Percentiles rank a stretch among this genome's conserved stretches.
Evolutionary conservation across 768 basidiomycete genomes (phyloP).

Genomic region (Hygrophorus pudorinus): DNA sequence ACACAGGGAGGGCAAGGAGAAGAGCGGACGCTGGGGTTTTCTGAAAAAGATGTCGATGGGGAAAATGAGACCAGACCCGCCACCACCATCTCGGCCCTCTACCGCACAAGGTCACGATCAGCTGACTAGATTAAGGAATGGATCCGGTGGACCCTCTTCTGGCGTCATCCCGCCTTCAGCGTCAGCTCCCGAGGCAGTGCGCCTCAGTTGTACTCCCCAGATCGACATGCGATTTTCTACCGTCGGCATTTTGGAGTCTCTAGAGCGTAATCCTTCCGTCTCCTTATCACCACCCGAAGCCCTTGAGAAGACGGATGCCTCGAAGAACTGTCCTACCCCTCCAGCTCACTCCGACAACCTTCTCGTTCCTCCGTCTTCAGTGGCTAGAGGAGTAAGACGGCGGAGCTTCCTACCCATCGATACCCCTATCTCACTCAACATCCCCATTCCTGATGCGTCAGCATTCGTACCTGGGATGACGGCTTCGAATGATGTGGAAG

Average conservation of each 20-base stretch:
- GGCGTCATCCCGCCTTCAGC: constrained; percentile 13
- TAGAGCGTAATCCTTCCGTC: constrained; percentile 13
- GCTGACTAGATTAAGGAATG: too few relatives aligned
- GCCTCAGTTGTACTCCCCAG: constrained; percentile 39
- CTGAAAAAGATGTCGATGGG: constrained; percentile 99
- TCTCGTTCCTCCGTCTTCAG: constrained; percentile 33
- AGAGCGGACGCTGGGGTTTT: constrained; percentile 85
- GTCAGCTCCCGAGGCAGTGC: constrained; percentile 19
- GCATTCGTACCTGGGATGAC: constrained; percentile 46
- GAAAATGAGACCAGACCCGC: constrained; percentile 65
- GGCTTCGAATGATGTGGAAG: constrained; percentile 27
- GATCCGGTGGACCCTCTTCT: constrained; percentile 13
- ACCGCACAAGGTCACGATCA: constrained; percentile 18
- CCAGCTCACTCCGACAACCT: constrained; percentile 21
- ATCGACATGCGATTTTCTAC: constrained; percentile 68
- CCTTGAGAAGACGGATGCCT: constrained; percentile 18
- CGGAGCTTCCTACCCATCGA: constrained; percentile 88
- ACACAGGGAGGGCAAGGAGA: constrained; percentile 39
- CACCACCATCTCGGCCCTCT: constrained; percentile 36
- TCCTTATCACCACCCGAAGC: constrained; percentile 13
- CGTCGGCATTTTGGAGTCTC: constrained; percentile 48
- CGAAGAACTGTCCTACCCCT: constrained; percentile 16
- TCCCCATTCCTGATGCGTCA: constrained; percentile 55
- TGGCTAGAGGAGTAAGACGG: constrained; percentile 53
- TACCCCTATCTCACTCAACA: constrained; percentile 46